phyloP scores from a whole-genome alignment of 2,329 filamentous ascomycete species.

The Blastomyces silverae region DNA sequence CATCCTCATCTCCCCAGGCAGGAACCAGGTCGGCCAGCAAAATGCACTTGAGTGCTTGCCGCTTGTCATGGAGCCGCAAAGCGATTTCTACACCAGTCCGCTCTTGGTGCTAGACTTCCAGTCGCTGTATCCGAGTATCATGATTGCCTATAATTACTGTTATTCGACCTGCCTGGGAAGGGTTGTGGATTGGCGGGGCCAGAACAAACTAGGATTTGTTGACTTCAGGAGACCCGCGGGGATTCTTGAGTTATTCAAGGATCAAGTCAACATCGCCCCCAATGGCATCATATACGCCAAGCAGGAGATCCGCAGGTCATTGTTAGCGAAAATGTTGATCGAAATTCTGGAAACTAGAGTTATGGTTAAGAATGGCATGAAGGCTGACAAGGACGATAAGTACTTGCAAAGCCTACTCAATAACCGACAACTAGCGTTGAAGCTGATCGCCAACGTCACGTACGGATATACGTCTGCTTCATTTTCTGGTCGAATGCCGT shows the following conservation, averaged over 20 bases:
- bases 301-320: constrained; percentile 73
- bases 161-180: constrained; percentile 94
- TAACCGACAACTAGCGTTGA: constrained; percentile 87
- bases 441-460: constrained; percentile 96
- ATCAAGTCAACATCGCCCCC: constrained; percentile 84
- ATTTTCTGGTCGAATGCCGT: constrained; percentile 96
- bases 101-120: constrained; percentile 92
- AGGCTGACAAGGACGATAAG: constrained; percentile 81
- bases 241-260: constrained; percentile 68
- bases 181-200: constrained; percentile 78
- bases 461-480: constrained; percentile 97
- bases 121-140: constrained; percentile 90
- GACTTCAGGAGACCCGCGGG: constrained; percentile 73
- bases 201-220: constrained; percentile 89
- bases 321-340: constrained; percentile 91
- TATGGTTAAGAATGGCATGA: constrained; percentile 98
- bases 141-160: constrained; percentile 99
- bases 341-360: constrained; percentile 93
- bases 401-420: constrained; percentile 79
- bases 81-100: constrained; percentile 85
- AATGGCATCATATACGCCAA: constrained; percentile 97
- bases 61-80: constrained; percentile 95
- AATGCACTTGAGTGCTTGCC: constrained; percentile 93
- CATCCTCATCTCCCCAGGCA: constrained; percentile 78
- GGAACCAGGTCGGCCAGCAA: constrained; percentile 85